Evolutionary conservation across 495 filamentous ascomycete genomes (phyloP), one percentile per base, ranked within the genome.

Genomic region (Penicillium malachiteum): DNA sequence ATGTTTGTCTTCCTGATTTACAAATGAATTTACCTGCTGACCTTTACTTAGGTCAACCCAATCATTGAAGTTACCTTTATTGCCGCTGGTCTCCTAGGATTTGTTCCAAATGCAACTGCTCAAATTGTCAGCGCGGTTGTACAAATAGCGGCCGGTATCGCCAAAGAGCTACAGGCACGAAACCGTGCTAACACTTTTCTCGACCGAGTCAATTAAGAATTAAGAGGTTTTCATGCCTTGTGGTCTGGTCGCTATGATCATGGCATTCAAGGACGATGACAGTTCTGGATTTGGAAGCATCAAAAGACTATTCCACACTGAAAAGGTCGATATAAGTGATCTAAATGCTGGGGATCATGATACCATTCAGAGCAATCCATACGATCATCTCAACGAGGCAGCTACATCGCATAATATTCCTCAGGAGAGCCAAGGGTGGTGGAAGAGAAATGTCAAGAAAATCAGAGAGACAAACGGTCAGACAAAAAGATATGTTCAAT

Each of bases 181-280:
- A 42, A 40, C 32, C 55, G 59, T n/a, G 34, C 50, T 7, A 62
- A 58, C 21, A 62, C 42, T 3, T 62, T 56, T 40, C 56, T 62
- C 3, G 70, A 78, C 30, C 63, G 67, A 33, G 75, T 81, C 64
- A 86, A 86, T 60, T 62, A 82, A 8, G 69, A 86, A 86, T 60
- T 62, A 82, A 8, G 69, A 78, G n/a, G 66, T 83, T 16, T 83
- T 85, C 69, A 69, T 67, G 39, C 82, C 82, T 0, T 77, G 73
- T 31, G 83, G 82, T 3, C 68, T 85, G 9, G 83, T 75, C 61
- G 76, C 72, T 45, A 58, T 85, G 26, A 68, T 86, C 32, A 79
- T 86, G 75, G 18, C 32, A 48, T 71, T 51, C 57, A 32, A 46
- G 18, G 21, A 44, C 11, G 21, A 44, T 18, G 18, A 21, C 16